phyloP scores from a whole-genome alignment of 805 yeast genomes.

The Danielia oregonensis region DNA sequence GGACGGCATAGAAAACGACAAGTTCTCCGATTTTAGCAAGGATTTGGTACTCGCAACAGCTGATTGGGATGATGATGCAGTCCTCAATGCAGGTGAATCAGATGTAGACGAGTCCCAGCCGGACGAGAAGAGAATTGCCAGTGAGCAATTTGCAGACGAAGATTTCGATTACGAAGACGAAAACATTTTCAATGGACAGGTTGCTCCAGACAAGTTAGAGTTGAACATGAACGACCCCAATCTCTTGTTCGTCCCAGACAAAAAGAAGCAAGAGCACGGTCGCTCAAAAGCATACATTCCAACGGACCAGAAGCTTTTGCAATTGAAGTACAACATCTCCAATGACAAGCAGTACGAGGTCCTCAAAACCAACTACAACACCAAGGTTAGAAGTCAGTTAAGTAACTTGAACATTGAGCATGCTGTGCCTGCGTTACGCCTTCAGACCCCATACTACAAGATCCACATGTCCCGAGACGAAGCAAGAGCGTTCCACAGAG shows the following conservation, averaged over 20 bases:
- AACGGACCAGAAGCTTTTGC: conserved; percentile 49
- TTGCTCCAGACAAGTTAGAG: conserved; percentile 38
- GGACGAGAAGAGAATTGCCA: conserved; percentile 1
- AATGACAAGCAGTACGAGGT: conserved; percentile 85
- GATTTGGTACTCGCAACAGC: conserved; percentile 66
- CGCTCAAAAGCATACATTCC: conserved; percentile 43
- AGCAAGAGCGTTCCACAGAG: conserved; percentile 76
- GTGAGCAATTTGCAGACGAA: conserved; percentile 8
- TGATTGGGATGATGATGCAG: conserved; percentile 72
- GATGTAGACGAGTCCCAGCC: conserved; percentile 6
- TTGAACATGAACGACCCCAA: conserved; percentile 88
- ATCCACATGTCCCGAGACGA: conserved; percentile 67
- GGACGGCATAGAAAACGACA: conserved; percentile 34
- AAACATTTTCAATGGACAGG: conserved; percentile 67
- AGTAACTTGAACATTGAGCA: conserved; percentile 91
- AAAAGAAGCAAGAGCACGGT: conserved; percentile 12
- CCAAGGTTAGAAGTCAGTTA: conserved; percentile 87
- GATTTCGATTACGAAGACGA: conserved; percentile 60
- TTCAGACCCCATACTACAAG: conserved; percentile 89
- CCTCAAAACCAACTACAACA: conserved; percentile 79
- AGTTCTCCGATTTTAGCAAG: conserved; percentile 42
- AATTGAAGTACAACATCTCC: conserved; percentile 72
- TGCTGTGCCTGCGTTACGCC: conserved; percentile 76
- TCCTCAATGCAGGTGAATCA: conserved; percentile 47
- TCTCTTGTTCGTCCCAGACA: conserved; percentile 59